phyloP scores from a whole-genome alignment of 441 rosid species.

The Theobroma grandiflorum region DNA sequence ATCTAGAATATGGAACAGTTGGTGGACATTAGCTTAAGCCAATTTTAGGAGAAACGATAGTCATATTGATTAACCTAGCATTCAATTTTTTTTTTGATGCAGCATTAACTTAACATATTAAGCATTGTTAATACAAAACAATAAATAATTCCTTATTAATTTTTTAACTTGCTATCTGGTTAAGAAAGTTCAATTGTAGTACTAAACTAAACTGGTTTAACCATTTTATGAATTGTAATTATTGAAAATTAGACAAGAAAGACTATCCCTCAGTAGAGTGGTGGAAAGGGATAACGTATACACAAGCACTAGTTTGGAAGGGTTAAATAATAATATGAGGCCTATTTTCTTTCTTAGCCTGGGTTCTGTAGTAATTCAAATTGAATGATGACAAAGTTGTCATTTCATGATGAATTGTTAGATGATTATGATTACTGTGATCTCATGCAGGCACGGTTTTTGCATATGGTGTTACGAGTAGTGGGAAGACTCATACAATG shows the following conservation, averaged over 20 bases:
- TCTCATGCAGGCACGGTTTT: slow-evolving; percentile 74
- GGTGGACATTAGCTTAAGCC: background rate
- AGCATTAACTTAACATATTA: background rate
- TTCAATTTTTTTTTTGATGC: background rate
- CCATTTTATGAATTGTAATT: background rate
- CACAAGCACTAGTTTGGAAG: slow-evolving; percentile 1
- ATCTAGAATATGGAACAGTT: background rate
- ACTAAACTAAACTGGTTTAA: background rate
- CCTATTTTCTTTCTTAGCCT: slow-evolving; percentile 6
- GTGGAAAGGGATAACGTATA: background rate
- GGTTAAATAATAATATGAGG: background rate
- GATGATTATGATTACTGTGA: slow-evolving; percentile 23
- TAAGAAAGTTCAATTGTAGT: background rate
- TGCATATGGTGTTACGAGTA: slow-evolving; percentile 92
- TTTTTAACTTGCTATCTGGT: slow-evolving; percentile 11
- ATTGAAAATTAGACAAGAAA: slow-evolving; percentile 10
- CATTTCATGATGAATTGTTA: background rate
- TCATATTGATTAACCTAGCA: background rate
- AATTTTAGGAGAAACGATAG: background rate
- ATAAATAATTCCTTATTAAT: background rate
- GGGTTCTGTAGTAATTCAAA: background rate
- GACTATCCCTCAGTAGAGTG: background rate
- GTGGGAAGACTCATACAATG: slow-evolving; percentile 92
- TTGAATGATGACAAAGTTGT: background rate
- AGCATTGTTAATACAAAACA: background rate